A percentile compares a stretch with the other conserved stretches of the same genome.
These are phyloP conservation scores for Saccharomycopsis guyanensis DNA, from an alignment of 805 yeast genomes.

Conservation along the genomic window DNA sequence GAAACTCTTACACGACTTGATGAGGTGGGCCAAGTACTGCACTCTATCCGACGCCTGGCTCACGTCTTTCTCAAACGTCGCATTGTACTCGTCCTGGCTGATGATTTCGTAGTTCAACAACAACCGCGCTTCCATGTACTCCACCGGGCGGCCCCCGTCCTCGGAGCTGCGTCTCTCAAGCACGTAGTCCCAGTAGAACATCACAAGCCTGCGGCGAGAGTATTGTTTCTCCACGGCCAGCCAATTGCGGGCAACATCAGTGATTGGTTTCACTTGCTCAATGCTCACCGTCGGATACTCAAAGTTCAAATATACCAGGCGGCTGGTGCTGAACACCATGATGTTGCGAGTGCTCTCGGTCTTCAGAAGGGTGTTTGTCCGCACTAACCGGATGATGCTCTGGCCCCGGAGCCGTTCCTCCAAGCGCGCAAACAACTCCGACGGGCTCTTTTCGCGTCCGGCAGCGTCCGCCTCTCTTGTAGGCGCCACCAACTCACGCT, in stretches of 20 bases:
- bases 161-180: slow-evolving; percentile 8
- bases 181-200: slow-evolving; percentile 30
- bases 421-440: slow-evolving; percentile 11
- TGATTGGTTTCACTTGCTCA: slow-evolving; percentile 24
- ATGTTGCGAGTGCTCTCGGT: slow-evolving; percentile 9
- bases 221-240: slow-evolving; percentile 30
- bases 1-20: slow-evolving; percentile 28
- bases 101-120: slow-evolving; percentile 17
- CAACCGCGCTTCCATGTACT: slow-evolving; percentile 17
- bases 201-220: slow-evolving; percentile 39
- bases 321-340: neutral
- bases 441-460: no score
- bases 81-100: slow-evolving; percentile 19
- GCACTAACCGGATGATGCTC: slow-evolving; percentile 2
- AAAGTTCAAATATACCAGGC: slow-evolving; percentile 20
- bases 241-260: slow-evolving; percentile 36
- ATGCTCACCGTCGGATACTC: slow-evolving; percentile 21
- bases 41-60: neutral
- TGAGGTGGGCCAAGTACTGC: slow-evolving; percentile 28
- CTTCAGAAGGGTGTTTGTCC: slow-evolving; percentile 20
- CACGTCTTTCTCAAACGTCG: slow-evolving; percentile 24
- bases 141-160: slow-evolving; percentile 13
- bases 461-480: no score
- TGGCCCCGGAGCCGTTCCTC: slow-evolving; percentile 12
- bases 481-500: no score